These are phyloP conservation scores for Colletotrichum theobromicola DNA, from an alignment of 2,329 filamentous ascomycete genomes.

Conservation along the genomic window DNA sequence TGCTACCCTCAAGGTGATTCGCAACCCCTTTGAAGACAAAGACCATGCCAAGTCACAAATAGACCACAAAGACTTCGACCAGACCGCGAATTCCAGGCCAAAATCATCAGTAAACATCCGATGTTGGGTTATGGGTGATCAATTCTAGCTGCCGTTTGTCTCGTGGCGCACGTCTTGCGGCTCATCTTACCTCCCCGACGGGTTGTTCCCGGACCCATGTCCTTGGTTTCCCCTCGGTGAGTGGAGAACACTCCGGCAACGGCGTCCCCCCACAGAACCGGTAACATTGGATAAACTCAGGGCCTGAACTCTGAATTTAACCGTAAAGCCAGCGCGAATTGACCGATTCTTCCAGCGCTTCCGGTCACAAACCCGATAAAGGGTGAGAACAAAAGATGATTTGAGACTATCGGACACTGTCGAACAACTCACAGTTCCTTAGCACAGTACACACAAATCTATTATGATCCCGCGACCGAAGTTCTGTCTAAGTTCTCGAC, in stretches of 20 bases:
- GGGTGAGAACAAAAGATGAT: not conserved
- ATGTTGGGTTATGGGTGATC: not conserved
- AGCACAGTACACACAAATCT: not conserved
- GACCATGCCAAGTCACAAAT: not conserved
- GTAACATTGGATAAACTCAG: not conserved
- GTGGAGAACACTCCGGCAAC: not conserved
- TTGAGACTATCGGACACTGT: accelerated
- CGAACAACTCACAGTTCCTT: accelerated
- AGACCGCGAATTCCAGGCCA: too few relatives aligned
- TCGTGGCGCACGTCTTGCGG: not conserved
- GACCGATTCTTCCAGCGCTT: not conserved
- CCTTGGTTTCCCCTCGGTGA: not conserved
- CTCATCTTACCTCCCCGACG: not conserved
- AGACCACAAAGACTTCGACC: not conserved
- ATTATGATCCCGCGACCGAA: not conserved
- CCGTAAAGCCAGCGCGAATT: not conserved
- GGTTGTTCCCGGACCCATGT: not conserved
- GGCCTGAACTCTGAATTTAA: not conserved
- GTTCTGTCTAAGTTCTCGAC: not conserved
- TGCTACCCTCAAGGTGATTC: not conserved
- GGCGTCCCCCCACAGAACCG: not conserved
- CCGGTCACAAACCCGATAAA: not conserved
- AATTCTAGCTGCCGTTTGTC: not conserved
- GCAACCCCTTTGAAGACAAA: not conserved
- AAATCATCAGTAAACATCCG: not conserved